Evolutionary conservation across 1,284 basidiomycete species (phyloP).

Genomic region (Ganoderma leucocontextum): DNA sequence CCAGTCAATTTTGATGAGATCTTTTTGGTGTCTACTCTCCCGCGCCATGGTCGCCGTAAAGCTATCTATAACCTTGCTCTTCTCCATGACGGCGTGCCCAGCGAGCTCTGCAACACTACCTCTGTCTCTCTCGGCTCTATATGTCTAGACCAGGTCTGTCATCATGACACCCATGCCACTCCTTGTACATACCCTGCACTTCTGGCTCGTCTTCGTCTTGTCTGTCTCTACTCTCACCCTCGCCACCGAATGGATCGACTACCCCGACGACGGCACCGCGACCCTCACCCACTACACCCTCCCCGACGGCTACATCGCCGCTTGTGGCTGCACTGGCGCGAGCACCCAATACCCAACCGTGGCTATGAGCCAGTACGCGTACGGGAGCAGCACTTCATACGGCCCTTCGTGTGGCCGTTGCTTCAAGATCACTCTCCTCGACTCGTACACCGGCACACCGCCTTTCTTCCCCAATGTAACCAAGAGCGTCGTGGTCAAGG

Average conservation of each 20-base stretch:
- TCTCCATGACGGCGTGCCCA: slow-evolving; percentile 26
- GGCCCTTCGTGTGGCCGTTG: slow-evolving; percentile 79
- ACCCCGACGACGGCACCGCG: slow-evolving; percentile 45
- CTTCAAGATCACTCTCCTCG: slow-evolving; percentile 77
- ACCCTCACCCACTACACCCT: slow-evolving; percentile 48
- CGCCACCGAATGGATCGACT: slow-evolving; percentile 62
- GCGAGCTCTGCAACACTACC: slow-evolving; percentile 5
- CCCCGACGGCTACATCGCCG: slow-evolving; percentile 58
- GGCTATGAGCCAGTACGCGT: slow-evolving; percentile 79
- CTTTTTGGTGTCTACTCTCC: slow-evolving; percentile 15
- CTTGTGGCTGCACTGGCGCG: slow-evolving; percentile 70
- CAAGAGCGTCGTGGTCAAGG: slow-evolving; percentile 73
- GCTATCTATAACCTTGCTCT: slow-evolving; percentile 16
- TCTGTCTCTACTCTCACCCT: slow-evolving; percentile 21
- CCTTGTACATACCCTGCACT: slow-evolving; percentile 18
- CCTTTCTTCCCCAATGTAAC: slow-evolving; percentile 70
- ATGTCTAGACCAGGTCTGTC: not conserved
- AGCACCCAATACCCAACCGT: slow-evolving; percentile 81
- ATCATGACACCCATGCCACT: slow-evolving; percentile 6
- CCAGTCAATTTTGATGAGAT: slow-evolving; percentile 23
- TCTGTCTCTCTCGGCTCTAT: not conserved
- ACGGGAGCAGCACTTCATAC: slow-evolving; percentile 75
- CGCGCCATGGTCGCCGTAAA: slow-evolving; percentile 17
- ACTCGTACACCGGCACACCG: slow-evolving; percentile 70
- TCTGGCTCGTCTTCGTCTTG: slow-evolving; percentile 22